Evolutionary conservation across 2,329 filamentous ascomycete species (phyloP), one percentile per base, ranked within the genome.

Genomic region (Fusarium nanum): DNA sequence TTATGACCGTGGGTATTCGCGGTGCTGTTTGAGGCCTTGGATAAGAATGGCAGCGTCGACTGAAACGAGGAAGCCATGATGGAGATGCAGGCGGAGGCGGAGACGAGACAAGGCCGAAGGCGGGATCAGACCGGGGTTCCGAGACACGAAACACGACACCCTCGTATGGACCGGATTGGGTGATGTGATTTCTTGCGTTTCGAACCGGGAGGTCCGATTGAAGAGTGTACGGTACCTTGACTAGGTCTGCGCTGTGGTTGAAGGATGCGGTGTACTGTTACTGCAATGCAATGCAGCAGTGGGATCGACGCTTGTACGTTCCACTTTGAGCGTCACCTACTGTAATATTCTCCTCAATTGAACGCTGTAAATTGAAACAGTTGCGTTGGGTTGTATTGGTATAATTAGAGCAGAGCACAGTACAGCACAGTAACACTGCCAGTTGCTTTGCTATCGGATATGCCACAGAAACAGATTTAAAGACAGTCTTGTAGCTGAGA

Each of bases 41-140:
- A 78, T 65, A 83, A 76, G 71, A 81, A 82, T 56, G 84, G 81
- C 68, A 82, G 75, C 50, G 80, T 79, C 54, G 82, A 79, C 72
- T 71, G 75, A 62, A 71, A 73, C 56, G 73, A 72, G 64, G 75
- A 74, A 60, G 75, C 64, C 68, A 73, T 75, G 67, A 63, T 62
- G 60, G 67, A 50, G 18, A 37, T 37, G 41, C 27, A 60, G 25
- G 23, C 27, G 42, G 42, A 48, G 46, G 50, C 40, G 56, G 37
- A 54, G 46, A 61, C 59, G 11, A 62, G 46, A 52, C 37, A 57
- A 48, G 56, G 45, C 62, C 53, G 56, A 54, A 60, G 60, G 37
- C 67, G 62, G 68, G 41, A 58, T 32, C 62, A 65, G 48, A 49
- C 55, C 59, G 54, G 55, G 56, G 56, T 59, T 56, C 61, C 44